These are phyloP conservation scores for Wickerhamiella occidentalis DNA, from an alignment of 805 yeast species.

Conservation along the genomic window DNA sequence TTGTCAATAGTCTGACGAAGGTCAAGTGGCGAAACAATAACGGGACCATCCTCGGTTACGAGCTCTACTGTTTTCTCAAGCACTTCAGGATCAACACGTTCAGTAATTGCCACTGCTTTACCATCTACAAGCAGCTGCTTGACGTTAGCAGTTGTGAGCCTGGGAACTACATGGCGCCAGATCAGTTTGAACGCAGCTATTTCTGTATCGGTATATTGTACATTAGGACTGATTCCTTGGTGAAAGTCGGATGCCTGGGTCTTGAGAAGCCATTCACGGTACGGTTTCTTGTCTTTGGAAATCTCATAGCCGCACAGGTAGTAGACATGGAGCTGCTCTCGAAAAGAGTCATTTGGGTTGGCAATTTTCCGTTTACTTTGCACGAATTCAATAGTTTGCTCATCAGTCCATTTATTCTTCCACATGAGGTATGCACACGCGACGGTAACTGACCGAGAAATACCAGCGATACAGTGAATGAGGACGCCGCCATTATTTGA, in stretches of 20 bases:
- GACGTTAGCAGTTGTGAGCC: neutral
- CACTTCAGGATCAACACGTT: constrained; percentile 4
- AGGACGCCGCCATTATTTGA: constrained; percentile 25
- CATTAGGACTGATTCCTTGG: constrained; percentile 21
- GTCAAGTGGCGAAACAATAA: neutral
- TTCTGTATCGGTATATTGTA: constrained; percentile 31
- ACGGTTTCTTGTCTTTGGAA: constrained; percentile 24
- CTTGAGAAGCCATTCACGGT: constrained; percentile 32
- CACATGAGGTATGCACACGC: constrained; percentile 83
- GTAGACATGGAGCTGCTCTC: constrained; percentile 57
- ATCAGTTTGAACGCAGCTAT: constrained; percentile 16
- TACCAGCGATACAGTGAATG: constrained; percentile 69
- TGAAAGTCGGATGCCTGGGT: constrained; percentile 21
- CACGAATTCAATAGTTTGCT: constrained; percentile 67
- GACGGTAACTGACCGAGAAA: constrained; percentile 78
- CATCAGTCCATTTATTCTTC: constrained; percentile 41
- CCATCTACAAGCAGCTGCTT: constrained; percentile 14
- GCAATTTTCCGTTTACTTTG: constrained; percentile 46
- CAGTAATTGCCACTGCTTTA: constrained; percentile 10
- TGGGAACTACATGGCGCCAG: constrained; percentile 20
- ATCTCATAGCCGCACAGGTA: constrained; percentile 33
- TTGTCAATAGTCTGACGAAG: constrained; percentile 14
- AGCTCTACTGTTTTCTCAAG: neutral
- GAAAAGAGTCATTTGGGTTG: constrained; percentile 63
- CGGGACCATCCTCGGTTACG: neutral